Base-by-base conservation (phyloP, 2,329 filamentous ascomycete species). In the Stemphylium beticola region DNA sequence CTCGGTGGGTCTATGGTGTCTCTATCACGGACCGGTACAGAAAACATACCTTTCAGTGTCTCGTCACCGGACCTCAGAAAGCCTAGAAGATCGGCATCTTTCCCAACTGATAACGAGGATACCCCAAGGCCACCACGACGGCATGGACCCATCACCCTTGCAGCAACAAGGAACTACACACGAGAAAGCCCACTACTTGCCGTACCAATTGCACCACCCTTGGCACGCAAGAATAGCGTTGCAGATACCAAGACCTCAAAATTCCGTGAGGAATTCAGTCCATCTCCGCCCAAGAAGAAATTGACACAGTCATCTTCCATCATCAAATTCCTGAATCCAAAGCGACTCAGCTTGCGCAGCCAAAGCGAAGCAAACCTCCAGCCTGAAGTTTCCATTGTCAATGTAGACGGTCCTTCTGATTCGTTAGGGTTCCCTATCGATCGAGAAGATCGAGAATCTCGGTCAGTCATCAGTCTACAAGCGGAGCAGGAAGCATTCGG, bases 261-360 rank as follows among this genome's bases (percentile, higher is more conserved):
- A 29, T 76, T 76, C 26, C 65, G 66, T 7, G 73, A 76, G 57
- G 72, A 75, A 24, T 73, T 76, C 55, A 72, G 68, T 34, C 69
- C 66, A 2, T 64, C 71, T 6, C 69, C 69, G 14, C 61, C 67
- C 4, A 60, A 57, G 32, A 74, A 69, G 49, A 72, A 56, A 32
- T 48, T 61, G 11, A 59, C 59, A 1, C 55, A 65, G 7, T 66
- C 69, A 7, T 55, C 58, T 10, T 71, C 72, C 0, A 62, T 74
- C 18, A 66, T 71, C 50, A 71, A 64, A 24, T 66, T 74, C n/a
- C 33, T 75, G 5, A 67, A 65, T 17, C 60, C 68, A 0, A 73
- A 69, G 34, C 61, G 65, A 6, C 59, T 60, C 9, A 68, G 62
- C 20, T 34, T 68, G 31, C 64, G 69, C 18, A 76, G 72, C 24